phyloP scores from a whole-genome alignment of 2,329 filamentous ascomycete genomes.

The Botrytis aclada region DNA sequence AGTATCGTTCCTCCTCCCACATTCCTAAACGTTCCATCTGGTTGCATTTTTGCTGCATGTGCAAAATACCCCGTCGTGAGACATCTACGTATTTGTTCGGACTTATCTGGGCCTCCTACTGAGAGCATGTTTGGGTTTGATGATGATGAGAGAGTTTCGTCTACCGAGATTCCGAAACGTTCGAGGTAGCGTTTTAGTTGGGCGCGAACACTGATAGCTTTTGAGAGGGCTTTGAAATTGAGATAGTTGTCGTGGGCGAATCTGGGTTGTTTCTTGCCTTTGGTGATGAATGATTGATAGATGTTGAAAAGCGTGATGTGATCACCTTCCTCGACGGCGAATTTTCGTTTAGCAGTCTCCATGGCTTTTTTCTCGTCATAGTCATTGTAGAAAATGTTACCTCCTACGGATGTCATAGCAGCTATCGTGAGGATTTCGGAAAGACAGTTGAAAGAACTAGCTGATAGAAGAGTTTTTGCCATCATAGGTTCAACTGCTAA shows the following conservation, averaged over 20 bases:
- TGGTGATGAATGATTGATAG: slow-evolving; percentile 84
- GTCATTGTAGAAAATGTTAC: slow-evolving; percentile 77
- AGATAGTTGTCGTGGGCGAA: slow-evolving; percentile 87
- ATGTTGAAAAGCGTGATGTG: slow-evolving; percentile 90
- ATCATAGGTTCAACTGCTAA: slow-evolving; percentile 94
- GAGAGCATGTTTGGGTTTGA: slow-evolving; percentile 36
- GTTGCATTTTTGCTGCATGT: slow-evolving; percentile 89
- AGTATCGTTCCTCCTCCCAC: slow-evolving; percentile 76
- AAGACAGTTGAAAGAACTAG: slow-evolving; percentile 71
- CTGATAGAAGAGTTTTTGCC: slow-evolving; percentile 78
- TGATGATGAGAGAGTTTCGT: slow-evolving; percentile 54
- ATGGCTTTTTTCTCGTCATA: slow-evolving; percentile 72
- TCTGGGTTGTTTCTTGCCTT: slow-evolving; percentile 74
- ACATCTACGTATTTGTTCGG: slow-evolving; percentile 78
- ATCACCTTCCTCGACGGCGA: slow-evolving; percentile 90
- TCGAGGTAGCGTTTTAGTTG: slow-evolving; percentile 87
- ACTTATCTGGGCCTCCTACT: slow-evolving; percentile 47
- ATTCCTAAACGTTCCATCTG: slow-evolving; percentile 84
- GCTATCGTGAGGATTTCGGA: slow-evolving; percentile 88
- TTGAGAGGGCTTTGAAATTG: slow-evolving; percentile 79
- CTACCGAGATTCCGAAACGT: slow-evolving; percentile 70
- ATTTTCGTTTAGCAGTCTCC: slow-evolving; percentile 73
- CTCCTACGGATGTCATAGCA: slow-evolving; percentile 87
- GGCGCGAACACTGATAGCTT: slow-evolving; percentile 79
- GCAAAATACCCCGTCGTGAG: slow-evolving; percentile 89